phyloP scores from a whole-genome alignment of 768 basidiomycete genomes.

The Podaxis mareebaensis region DNA sequence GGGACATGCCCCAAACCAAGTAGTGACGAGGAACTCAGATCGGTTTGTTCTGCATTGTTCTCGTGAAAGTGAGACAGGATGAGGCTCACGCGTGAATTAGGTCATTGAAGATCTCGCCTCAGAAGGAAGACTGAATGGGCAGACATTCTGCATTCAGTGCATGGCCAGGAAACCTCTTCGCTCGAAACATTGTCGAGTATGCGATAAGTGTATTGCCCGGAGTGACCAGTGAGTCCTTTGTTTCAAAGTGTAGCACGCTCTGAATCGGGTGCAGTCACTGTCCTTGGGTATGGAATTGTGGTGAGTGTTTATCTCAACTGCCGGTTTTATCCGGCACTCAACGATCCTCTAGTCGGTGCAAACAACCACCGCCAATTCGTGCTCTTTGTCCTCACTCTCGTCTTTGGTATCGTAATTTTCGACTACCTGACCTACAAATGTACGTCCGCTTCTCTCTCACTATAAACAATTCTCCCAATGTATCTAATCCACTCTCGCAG shows the following conservation, averaged over 20 bases:
- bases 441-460: conserved; percentile 40
- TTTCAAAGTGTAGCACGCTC: background rate
- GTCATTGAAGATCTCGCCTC: conserved; percentile 90
- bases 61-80: conserved; percentile 8
- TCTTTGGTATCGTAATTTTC: conserved; percentile 77
- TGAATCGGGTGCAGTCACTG: conserved; percentile 66
- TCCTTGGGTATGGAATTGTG: conserved; percentile 99
- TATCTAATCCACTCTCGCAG: conserved; percentile 32
- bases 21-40: conserved; percentile 84
- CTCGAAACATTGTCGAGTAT: conserved; percentile 93
- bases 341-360: conserved; percentile 64
- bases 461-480: background rate
- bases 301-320: conserved; percentile 42
- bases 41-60: conserved; percentile 49
- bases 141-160: conserved; percentile 95
- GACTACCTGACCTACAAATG: conserved; percentile 85
- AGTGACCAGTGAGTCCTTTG: conserved; percentile 81
- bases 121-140: conserved; percentile 87
- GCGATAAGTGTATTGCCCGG: conserved; percentile 85
- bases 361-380: conserved; percentile 97
- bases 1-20: conserved; percentile 82
- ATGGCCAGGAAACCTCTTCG: conserved; percentile 93
- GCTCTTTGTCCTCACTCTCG: conserved; percentile 85
- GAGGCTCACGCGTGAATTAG: conserved; percentile 37
- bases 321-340: background rate